These are phyloP conservation scores for Aspergillus latus DNA, from an alignment of 2,329 filamentous ascomycete species.

Conservation along the genomic window DNA sequence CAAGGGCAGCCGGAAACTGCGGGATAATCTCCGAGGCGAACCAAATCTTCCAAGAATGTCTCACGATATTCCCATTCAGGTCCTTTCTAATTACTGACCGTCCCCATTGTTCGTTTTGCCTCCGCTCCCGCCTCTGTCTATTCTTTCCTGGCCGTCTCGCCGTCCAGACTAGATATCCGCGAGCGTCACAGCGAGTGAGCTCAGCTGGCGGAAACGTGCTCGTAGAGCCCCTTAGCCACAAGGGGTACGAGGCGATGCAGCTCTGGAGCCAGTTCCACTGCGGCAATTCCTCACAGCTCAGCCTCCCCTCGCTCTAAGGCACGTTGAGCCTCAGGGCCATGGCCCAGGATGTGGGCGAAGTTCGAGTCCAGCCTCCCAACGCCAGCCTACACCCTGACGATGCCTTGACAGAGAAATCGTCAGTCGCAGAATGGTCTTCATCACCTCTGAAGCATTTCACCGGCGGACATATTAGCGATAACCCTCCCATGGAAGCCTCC, in stretches of 20 bases:
- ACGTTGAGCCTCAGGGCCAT: conserved; percentile 29
- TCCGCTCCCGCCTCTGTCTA: neutral
- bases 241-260: conserved; percentile 29
- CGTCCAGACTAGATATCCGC: neutral
- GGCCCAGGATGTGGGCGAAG: conserved; percentile 33
- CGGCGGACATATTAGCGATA: conserved; percentile 23
- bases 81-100: neutral
- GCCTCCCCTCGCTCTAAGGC: conserved; percentile 22
- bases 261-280: conserved; percentile 14
- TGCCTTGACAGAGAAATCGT: conserved; percentile 24
- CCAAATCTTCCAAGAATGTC: neutral
- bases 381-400: conserved; percentile 22
- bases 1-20: neutral
- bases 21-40: neutral
- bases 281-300: conserved; percentile 25
- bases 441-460: conserved; percentile 12
- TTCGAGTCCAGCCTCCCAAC: conserved; percentile 22
- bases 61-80: neutral
- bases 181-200: conserved; percentile 7
- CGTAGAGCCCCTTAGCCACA: conserved; percentile 6
- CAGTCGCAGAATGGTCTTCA: conserved; percentile 17
- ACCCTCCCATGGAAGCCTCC: conserved; percentile 18
- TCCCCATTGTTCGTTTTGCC: neutral
- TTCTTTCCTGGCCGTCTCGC: neutral
- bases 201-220: conserved; percentile 7